Evolutionary conservation across 306 rosid genomes (phyloP).

Genomic region (Citrullus amarus): DNA sequence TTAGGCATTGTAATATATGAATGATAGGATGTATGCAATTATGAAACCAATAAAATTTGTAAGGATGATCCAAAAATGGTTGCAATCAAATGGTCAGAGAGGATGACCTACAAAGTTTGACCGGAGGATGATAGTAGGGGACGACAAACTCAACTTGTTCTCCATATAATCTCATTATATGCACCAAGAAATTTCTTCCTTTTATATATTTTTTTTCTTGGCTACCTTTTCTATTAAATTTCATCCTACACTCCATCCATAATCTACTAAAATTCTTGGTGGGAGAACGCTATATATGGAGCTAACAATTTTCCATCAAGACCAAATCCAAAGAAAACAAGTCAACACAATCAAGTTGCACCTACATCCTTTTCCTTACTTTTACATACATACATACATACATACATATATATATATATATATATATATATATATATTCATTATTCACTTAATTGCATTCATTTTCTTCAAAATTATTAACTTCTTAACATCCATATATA

Average conservation of each 20-base stretch:
- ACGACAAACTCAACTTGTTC: constrained; percentile 6
- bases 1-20: not conserved
- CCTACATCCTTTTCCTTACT: not conserved
- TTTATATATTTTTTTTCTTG: not conserved
- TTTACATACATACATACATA: not conserved
- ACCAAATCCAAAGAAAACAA: not conserved
- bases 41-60: not conserved
- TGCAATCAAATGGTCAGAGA: not conserved
- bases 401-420: too few species aligned
- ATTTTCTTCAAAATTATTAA: not conserved
- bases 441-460: too few species aligned
- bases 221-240: not conserved
- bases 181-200: not conserved
- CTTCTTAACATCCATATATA: not conserved
- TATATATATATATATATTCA: too few species aligned
- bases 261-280: not conserved
- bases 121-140: not conserved
- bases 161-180: not conserved
- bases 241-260: not conserved
- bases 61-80: not conserved
- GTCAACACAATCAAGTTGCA: not conserved
- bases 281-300: not conserved
- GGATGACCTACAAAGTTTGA: constrained; percentile 3
- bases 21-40: not conserved
- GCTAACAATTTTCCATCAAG: not conserved